These are phyloP conservation scores for Russula sp. DNA, from an alignment of 768 basidiomycete species.

Conservation along the genomic window DNA sequence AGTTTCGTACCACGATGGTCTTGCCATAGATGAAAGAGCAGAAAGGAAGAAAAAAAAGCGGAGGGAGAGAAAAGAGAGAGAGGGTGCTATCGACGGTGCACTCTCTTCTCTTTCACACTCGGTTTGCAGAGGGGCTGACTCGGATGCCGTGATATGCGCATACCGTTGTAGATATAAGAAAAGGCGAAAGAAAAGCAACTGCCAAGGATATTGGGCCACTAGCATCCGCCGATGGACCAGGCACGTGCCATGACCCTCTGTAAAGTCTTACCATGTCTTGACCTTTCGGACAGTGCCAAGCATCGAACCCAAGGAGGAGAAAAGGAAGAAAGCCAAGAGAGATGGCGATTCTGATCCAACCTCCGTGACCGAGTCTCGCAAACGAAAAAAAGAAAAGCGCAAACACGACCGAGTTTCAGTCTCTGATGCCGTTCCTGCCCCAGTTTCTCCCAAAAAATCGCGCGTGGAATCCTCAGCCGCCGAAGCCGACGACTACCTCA, in stretches of 20 bases:
- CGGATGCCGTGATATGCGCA: not conserved
- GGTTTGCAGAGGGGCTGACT: not conserved
- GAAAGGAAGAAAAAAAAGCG: not conserved
- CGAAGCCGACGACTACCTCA: conserved; percentile 41
- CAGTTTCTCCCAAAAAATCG: conserved; percentile 12
- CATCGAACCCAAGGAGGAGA: not conserved
- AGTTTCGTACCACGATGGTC: not conserved
- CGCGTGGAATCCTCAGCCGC: conserved; percentile 23
- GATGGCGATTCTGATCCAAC: not conserved
- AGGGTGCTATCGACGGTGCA: not conserved
- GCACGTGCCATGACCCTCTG: not conserved
- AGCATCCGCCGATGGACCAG: not conserved
- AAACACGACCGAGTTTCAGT: conserved; percentile 31
- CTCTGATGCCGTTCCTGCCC: conserved; percentile 20
- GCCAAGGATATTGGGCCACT: not conserved
- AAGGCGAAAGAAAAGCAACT: not conserved
- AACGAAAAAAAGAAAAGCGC: conserved; percentile 28
- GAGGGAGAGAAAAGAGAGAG: not conserved
- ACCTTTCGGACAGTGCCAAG: not conserved
- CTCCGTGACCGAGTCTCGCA: not conserved
- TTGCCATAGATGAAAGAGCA: not conserved
- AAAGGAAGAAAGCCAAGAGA: conserved; percentile 22
- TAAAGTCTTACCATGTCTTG: not conserved
- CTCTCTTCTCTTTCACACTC: not conserved
- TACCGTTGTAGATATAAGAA: not conserved